phyloP scores from a whole-genome alignment of 345 rosid species.

The Boechera stricta region DNA sequence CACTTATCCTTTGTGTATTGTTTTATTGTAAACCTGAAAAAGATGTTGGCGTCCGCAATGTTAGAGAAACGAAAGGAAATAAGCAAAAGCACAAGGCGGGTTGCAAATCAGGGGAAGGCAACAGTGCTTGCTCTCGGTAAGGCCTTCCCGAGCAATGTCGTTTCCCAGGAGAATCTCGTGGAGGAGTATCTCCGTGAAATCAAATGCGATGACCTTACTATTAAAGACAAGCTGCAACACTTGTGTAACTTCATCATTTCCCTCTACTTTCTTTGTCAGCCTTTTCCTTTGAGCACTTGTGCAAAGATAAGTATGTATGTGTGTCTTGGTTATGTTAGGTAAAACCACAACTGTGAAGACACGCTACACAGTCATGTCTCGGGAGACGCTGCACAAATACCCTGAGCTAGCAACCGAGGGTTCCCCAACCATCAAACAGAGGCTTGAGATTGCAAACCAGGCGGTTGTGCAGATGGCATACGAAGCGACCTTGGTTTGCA shows the following conservation, averaged over 20 bases:
- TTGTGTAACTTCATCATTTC: conserved; percentile 58
- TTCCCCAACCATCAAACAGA: conserved; percentile 76
- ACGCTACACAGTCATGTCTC: conserved; percentile 93
- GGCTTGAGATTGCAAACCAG: conserved; percentile 87
- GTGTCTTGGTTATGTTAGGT: conserved; percentile 54
- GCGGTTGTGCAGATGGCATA: conserved; percentile 86
- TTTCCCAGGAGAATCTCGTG: conserved; percentile 83
- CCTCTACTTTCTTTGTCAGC: background rate
- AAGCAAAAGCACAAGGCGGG: conserved; percentile 40
- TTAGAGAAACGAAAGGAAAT: conserved; percentile 30
- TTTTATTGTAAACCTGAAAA: background rate
- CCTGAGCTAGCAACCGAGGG: conserved; percentile 88
- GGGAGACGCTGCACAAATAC: conserved; percentile 75
- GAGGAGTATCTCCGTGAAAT: conserved; percentile 85
- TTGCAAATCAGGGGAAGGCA: conserved; percentile 76
- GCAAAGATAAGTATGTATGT: conserved; percentile 12
- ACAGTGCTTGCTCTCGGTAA: conserved; percentile 87
- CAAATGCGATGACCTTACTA: conserved; percentile 67
- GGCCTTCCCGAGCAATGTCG: conserved; percentile 81
- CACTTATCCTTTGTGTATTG: conserved; percentile 12
- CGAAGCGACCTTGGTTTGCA: conserved; percentile 81
- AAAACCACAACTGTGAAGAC: conserved; percentile 90
- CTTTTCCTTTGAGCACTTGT: background rate
- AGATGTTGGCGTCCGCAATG: conserved; percentile 51
- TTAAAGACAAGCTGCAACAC: conserved; percentile 80